A percentile compares a stretch with the other conserved stretches of the same genome.
Conservation (phyloP, 2,329 filamentous ascomycete genomes). For the Penicillium fuscoglaucum region DNA sequence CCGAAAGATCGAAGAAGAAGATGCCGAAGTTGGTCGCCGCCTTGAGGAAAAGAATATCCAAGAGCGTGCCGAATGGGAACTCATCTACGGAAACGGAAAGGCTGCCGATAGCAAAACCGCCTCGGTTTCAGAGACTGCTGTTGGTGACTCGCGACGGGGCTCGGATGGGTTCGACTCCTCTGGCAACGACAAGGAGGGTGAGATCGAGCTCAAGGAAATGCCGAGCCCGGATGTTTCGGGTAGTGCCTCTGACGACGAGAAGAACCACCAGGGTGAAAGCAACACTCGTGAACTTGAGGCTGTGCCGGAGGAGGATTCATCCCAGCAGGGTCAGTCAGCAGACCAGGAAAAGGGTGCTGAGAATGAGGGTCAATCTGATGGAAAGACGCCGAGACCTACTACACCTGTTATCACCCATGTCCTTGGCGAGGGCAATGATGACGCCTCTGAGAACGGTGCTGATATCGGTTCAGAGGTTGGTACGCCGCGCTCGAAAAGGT, state of each 20-base stretch:
- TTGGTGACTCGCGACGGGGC: slow-evolving; percentile 23
- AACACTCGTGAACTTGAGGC: slow-evolving; percentile 13
- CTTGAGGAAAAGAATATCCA: slow-evolving; percentile 48
- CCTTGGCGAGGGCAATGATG: slow-evolving; percentile 49
- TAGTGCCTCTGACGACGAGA: slow-evolving; percentile 24
- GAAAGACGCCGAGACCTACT: not conserved
- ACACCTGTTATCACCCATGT: slow-evolving; percentile 16
- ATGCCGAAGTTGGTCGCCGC: slow-evolving; percentile 68
- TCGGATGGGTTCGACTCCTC: slow-evolving; percentile 21
- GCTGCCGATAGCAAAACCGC: slow-evolving; percentile 34
- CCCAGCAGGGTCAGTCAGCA: not conserved
- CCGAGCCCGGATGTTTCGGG: slow-evolving; percentile 20
- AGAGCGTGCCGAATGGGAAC: slow-evolving; percentile 68
- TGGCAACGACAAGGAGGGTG: slow-evolving; percentile 24
- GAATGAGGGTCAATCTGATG: not conserved
- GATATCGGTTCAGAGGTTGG: slow-evolving; percentile 41
- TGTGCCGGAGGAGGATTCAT: slow-evolving; percentile 14
- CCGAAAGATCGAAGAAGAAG: slow-evolving; percentile 61
- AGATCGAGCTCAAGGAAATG: slow-evolving; percentile 29
- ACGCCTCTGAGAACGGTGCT: slow-evolving; percentile 66
- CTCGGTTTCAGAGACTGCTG: slow-evolving; percentile 29
- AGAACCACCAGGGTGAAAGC: not conserved
- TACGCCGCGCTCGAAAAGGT: slow-evolving; percentile 32
- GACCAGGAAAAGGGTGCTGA: not conserved
- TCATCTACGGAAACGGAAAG: slow-evolving; percentile 65